Conservation (phyloP, 305 asterid species). For the Nicotiana rustica region DNA sequence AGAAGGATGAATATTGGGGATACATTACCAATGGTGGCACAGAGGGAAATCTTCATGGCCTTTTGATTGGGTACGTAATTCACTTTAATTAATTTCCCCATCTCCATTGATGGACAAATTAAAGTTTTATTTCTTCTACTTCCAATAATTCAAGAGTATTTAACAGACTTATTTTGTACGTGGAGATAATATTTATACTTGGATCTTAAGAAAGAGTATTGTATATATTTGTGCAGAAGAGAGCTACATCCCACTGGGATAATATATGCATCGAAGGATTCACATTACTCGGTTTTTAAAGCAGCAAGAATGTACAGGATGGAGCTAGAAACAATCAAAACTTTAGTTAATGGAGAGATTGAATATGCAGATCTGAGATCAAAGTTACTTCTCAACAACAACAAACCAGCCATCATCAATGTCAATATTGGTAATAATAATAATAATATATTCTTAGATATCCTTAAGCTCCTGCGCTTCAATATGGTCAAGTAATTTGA, state of each 20-base stretch:
- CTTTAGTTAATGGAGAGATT: not conserved
- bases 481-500: not conserved
- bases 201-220: not conserved
- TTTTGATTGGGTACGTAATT: constrained; percentile 39
- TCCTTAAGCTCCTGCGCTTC: not conserved
- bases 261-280: constrained; percentile 20
- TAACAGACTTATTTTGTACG: too few species aligned
- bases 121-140: too few species aligned
- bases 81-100: not conserved
- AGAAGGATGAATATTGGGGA: constrained; percentile 48
- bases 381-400: constrained; percentile 34
- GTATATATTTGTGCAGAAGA: constrained; percentile 30
- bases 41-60: constrained; percentile 47
- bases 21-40: constrained; percentile 45
- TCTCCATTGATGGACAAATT: too few species aligned
- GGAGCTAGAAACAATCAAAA: not conserved
- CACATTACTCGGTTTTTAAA: constrained; percentile 30
- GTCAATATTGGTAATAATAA: constrained; percentile 40
- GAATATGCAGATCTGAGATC: not conserved
- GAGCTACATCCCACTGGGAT: constrained; percentile 25
- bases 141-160: too few species aligned
- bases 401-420: constrained; percentile 14
- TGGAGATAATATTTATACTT: not conserved
- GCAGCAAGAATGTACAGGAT: not conserved
- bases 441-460: not conserved